Conservation (phyloP, 805 yeast species). For the Lipomyces mesembrius region DNA sequence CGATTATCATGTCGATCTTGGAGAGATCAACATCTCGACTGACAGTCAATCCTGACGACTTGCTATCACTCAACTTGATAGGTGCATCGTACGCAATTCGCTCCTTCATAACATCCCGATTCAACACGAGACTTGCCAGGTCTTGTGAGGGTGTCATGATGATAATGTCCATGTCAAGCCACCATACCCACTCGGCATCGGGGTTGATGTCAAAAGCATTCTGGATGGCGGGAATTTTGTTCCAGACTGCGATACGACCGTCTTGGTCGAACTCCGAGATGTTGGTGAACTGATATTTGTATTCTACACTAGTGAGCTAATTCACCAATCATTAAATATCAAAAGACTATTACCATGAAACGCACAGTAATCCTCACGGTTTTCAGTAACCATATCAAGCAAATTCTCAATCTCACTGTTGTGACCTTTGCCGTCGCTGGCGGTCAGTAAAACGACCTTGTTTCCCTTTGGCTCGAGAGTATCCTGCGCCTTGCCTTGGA, state of each 20-base stretch:
- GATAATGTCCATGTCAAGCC: constrained; percentile 47
- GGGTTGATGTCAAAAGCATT: constrained; percentile 44
- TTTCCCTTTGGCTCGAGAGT: constrained; percentile 28
- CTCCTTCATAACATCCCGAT: constrained; percentile 40
- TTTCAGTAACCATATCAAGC: constrained; percentile 35
- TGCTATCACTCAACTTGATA: constrained; percentile 15
- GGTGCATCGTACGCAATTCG: constrained; percentile 36
- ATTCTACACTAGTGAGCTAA: constrained; percentile 14
- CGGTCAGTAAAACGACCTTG: constrained; percentile 38
- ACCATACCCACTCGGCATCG: constrained; percentile 48
- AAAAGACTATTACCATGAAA: constrained; percentile 40
- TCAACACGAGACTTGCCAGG: constrained; percentile 41
- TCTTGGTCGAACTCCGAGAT: constrained; percentile 33
- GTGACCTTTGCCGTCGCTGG: constrained; percentile 39
- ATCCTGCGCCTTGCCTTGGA: constrained; percentile 17
- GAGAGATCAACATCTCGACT: constrained; percentile 13
- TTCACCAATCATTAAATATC: not conserved
- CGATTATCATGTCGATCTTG: constrained; percentile 63
- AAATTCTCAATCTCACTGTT: constrained; percentile 27
- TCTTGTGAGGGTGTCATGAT: constrained; percentile 44
- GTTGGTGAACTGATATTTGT: constrained; percentile 41
- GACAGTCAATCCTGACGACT: constrained; percentile 11
- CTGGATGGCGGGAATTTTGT: constrained; percentile 44
- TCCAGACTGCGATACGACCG: constrained; percentile 40
- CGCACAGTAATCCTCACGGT: constrained; percentile 44